Evolutionary conservation across 2,329 filamentous ascomycete genomes (phyloP), one percentile per base, ranked within the genome.

Genomic region (Ascochyta pisi): DNA sequence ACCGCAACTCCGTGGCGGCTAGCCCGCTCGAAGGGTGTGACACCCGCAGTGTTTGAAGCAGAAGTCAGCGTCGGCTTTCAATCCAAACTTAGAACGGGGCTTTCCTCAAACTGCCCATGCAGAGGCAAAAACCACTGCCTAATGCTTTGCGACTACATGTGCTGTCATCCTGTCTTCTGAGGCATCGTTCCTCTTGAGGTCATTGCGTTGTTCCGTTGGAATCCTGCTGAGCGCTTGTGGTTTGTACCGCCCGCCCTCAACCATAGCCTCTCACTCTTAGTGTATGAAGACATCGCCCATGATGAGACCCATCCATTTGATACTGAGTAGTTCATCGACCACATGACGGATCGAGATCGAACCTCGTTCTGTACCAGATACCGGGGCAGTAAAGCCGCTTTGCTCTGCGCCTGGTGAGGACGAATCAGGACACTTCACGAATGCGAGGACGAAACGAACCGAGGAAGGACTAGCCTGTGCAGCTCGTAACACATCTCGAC

Each of bases 1-100:
- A 67, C 59, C 42, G 47, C 63, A 63, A 62, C 58, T 68, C 61
- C 66, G 64, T 68, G 60, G 66, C 70, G 69, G 66, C 67, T 73
- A 73, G 61, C 65, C 63, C 61, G 57, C 58, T 55, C 61, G 54
- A 50, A 63, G 57, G 44, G 53, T 50, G 64, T 71, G 66, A 73
- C 63, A 73, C 69, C 62, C 54, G 46, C 55, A 47, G 57, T 66
- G 73, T 76, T 61, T 71, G 61, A 73, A 57, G 53, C 55, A 57
- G 68, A 68, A 69, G 66, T 54, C 70, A 59, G 29, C 54, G 42
- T 62, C 68, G 64, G 65, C 64, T 60, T 49, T 60, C 42, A 50
- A 50, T 59, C 67, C 63, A 66, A 68, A 66, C 60, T 62, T 58
- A 66, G 60, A 62, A 55, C 60, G 63, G 67, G 64, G 62, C 64